phyloP scores from a whole-genome alignment of 306 rosid species.

The Lotus japonicus region DNA sequence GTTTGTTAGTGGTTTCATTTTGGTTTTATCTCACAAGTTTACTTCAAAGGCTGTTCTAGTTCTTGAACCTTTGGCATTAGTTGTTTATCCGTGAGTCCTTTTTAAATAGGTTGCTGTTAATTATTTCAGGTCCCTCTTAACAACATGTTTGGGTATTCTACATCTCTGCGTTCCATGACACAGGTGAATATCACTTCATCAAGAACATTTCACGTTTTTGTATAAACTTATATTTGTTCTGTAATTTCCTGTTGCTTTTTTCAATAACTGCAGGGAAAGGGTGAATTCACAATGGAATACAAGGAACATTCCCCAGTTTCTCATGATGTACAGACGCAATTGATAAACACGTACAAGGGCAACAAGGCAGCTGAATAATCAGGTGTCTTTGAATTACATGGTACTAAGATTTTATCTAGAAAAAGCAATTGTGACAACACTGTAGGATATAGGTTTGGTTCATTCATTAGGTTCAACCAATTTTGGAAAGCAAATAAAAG shows the following conservation, averaged over 20 bases:
- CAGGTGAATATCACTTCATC: constrained; percentile 41
- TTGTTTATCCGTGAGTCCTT: neutral
- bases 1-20: neutral
- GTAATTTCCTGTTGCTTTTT: neutral
- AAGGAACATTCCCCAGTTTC: constrained; percentile 84
- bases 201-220: neutral
- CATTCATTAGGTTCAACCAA: constrained; percentile 24
- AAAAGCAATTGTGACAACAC: constrained; percentile 19
- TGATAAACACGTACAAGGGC: constrained; percentile 69
- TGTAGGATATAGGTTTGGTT: constrained; percentile 21
- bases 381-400: neutral
- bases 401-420: constrained; percentile 5
- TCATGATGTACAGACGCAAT: constrained; percentile 75
- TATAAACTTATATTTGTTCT: neutral
- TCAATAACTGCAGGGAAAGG: constrained; percentile 70
- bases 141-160: constrained; percentile 96
- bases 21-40: neutral
- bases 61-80: neutral
- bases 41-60: neutral
- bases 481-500: constrained; percentile 39
- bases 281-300: constrained; percentile 99
- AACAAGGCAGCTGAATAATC: constrained; percentile 48
- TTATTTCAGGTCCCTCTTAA: constrained; percentile 79
- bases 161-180: constrained; percentile 91
- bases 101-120: constrained; percentile 10